These are phyloP conservation scores for Grifola frondosa DNA, from an alignment of 1,284 basidiomycete species.

Conservation along the genomic window DNA sequence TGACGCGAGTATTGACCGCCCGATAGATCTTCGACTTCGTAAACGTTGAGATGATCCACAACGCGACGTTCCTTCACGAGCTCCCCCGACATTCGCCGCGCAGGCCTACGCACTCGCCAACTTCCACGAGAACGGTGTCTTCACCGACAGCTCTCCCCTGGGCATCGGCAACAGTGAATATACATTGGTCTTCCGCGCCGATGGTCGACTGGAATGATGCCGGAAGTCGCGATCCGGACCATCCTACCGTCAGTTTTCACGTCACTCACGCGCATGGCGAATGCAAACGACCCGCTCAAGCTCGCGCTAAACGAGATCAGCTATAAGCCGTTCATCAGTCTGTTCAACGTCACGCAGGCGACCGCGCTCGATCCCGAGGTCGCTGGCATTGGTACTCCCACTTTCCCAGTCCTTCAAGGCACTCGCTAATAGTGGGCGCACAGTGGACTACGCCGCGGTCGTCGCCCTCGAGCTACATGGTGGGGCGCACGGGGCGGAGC, in stretches of 20 bases:
- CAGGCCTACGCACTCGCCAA: constrained; percentile 47
- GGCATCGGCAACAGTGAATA: constrained; percentile 47
- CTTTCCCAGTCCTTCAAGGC: not conserved
- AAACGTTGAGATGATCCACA: constrained; percentile 53
- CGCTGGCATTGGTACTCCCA: constrained; percentile 33
- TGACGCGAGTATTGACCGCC: not conserved
- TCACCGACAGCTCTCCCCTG: constrained; percentile 36
- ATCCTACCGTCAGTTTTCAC: constrained; percentile 46
- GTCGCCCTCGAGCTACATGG: constrained; percentile 44
- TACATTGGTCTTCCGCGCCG: not conserved
- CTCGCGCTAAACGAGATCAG: constrained; percentile 42
- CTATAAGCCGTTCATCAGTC: constrained; percentile 54
- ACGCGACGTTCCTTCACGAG: constrained; percentile 37
- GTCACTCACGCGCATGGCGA: constrained; percentile 41
- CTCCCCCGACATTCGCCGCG: constrained; percentile 34
- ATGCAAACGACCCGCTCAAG: constrained; percentile 41
- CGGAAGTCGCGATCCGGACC: constrained; percentile 41
- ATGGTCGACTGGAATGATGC: not conserved
- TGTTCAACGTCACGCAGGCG: constrained; percentile 48
- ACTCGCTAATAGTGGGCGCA: constrained; percentile 1
- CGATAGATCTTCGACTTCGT: constrained; percentile 48
- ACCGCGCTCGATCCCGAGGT: constrained; percentile 33
- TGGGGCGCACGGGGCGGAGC: constrained; percentile 14
- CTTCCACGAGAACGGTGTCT: constrained; percentile 50
- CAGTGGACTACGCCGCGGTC: constrained; percentile 50